Base-by-base conservation (phyloP, 495 filamentous ascomycete species). In the Lasiosphaeriaceae sp. region DNA sequence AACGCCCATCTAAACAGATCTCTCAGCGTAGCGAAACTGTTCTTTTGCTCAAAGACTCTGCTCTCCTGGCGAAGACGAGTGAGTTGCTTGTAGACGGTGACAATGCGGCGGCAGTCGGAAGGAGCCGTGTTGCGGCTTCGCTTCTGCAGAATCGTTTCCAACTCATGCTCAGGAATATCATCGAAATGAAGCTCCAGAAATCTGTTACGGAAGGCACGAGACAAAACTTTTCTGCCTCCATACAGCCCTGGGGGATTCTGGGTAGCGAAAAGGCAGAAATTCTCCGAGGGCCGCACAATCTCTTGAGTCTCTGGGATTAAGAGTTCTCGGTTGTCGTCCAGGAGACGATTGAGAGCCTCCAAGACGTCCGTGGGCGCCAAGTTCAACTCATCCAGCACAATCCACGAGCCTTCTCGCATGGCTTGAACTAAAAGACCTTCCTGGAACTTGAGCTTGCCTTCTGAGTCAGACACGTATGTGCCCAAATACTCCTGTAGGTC, bases 221-320 rank as follows among this genome's bases (percentile, higher is more conserved):
- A 97, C 3, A 99, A 76, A 5, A 88, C 83, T 65, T 99, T 99
- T 57, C 95, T 80, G 20, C 95, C 95, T 56, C 95, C 95, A 66
- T 99, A 99, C 5, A 97, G 73, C 21, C 95, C 95, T 17, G 95
- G 88, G 2, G 95, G 95, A 61, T 99, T 99, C 64, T 99, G 95
- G 0, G 95, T 99, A n/a, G 95, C 95, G 62, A 97, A 99, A 1
- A 99, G 80, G 86, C 97, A 96, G 73, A 99, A 99, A 66, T 95
- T 90, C 34, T 87, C 83, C 55, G 97, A 90, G 1, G 95, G 95
- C 34, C 86, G 85, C 24, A 99, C 87, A 17, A 91, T 79, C 64
- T 97, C 91, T 68, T 99, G 95, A 0, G 95, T 97, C 65, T 99
- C 95, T 0, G 95, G 94, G 46, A 99, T 94, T 47, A 97, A 81